These are phyloP conservation scores for Trichoderma asperellum DNA, from an alignment of 2,329 filamentous ascomycete genomes.

Conservation along the genomic window DNA sequence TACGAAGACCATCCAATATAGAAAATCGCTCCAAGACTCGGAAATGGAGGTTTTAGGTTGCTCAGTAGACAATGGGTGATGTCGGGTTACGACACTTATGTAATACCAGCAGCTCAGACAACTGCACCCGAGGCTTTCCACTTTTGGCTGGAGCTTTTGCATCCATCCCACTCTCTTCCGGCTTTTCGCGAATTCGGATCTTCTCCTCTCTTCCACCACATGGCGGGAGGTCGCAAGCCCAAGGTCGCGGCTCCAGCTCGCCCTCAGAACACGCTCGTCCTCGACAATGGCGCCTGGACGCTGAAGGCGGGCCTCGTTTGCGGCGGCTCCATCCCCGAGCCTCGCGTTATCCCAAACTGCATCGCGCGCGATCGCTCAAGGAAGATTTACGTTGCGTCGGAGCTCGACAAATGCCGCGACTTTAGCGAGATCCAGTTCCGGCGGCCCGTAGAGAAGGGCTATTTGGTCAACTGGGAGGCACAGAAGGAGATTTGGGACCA, in stretches of 20 bases:
- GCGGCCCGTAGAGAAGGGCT: slow-evolving; percentile 90
- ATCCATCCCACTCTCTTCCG: slow-evolving; percentile 13
- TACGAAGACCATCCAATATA: too few species aligned
- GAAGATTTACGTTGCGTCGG: slow-evolving; percentile 77
- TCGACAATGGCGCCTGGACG: slow-evolving; percentile 92
- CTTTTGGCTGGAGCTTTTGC: not conserved
- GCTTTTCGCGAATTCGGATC: slow-evolving; percentile 11
- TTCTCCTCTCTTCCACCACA: slow-evolving; percentile 32
- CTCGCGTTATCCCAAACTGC: slow-evolving; percentile 81
- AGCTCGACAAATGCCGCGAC: slow-evolving; percentile 79
- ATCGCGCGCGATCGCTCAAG: slow-evolving; percentile 81
- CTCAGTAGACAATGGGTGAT: not conserved
- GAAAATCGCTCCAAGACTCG: too few species aligned
- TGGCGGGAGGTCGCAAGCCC: slow-evolving; percentile 56
- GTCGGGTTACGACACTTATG: not conserved
- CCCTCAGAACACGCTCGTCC: slow-evolving; percentile 72
- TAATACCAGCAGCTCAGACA: not conserved
- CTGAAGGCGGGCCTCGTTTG: slow-evolving; percentile 85
- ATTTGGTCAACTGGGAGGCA: slow-evolving; percentile 94
- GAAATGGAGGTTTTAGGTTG: too few species aligned
- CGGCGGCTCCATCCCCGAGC: slow-evolving; percentile 54
- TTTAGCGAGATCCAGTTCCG: slow-evolving; percentile 88
- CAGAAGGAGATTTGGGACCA: slow-evolving; percentile 96
- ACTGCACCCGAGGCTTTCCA: slow-evolving; percentile 8
- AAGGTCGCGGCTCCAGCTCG: slow-evolving; percentile 56